These are phyloP conservation scores for Xylaria sp. DNA, from an alignment of 2,329 filamentous ascomycete genomes.

Conservation along the genomic window DNA sequence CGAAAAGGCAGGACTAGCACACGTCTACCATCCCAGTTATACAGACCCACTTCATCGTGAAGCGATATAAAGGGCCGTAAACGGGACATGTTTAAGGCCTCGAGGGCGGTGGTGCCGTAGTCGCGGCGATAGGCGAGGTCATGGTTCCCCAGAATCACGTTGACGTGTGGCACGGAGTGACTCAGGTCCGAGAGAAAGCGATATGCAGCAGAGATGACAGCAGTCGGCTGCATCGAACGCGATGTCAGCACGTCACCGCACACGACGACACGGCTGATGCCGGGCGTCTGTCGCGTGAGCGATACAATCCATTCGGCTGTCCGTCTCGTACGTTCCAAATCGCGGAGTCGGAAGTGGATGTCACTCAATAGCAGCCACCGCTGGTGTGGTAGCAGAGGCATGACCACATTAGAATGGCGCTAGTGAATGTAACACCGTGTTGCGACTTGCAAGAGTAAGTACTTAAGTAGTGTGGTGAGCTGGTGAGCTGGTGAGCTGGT, in stretches of 20 bases:
- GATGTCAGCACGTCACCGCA: constrained; percentile 49
- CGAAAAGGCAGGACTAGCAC: constrained; percentile 50
- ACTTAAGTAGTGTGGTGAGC: no score
- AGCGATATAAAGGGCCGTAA: constrained; percentile 43
- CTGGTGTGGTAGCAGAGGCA: constrained; percentile 18
- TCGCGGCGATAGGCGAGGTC: constrained; percentile 49
- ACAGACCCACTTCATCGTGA: constrained; percentile 38
- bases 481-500: no score
- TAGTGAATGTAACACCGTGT: background rate
- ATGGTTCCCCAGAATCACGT: constrained; percentile 51
- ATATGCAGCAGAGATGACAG: constrained; percentile 49
- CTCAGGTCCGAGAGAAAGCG: constrained; percentile 46
- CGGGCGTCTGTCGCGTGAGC: constrained; percentile 35
- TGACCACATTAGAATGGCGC: constrained; percentile 8
- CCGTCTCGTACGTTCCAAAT: constrained; percentile 45
- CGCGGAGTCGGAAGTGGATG: constrained; percentile 48
- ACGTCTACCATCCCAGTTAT: constrained; percentile 46
- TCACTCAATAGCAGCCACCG: constrained; percentile 50
- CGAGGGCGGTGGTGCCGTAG: constrained; percentile 47
- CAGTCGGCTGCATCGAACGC: constrained; percentile 46
- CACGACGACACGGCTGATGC: constrained; percentile 45
- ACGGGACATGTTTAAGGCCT: constrained; percentile 43
- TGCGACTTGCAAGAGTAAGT: background rate
- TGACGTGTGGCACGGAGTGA: constrained; percentile 44
- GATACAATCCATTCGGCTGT: constrained; percentile 48